A percentile compares a stretch with the other conserved stretches of the same genome.
phyloP scores from a whole-genome alignment of 148 eudicot species.

The Rhododendron mucronatum region DNA sequence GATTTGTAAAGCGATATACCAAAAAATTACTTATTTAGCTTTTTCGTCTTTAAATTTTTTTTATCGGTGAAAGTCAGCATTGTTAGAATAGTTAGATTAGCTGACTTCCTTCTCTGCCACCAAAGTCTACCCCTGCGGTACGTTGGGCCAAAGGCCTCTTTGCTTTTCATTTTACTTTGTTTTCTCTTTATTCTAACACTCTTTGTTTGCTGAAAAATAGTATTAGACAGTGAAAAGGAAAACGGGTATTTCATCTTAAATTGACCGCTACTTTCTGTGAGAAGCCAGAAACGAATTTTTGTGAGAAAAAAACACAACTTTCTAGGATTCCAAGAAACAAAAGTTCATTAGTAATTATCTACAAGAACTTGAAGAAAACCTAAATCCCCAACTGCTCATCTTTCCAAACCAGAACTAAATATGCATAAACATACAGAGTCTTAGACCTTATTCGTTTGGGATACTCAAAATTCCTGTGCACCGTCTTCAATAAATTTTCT shows the following conservation, averaged over 20 bases:
- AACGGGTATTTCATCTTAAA: not conserved
- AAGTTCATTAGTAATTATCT: not conserved
- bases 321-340: no score
- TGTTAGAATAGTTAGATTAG: not conserved
- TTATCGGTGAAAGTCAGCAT: not conserved
- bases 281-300: not conserved
- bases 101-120: not conserved
- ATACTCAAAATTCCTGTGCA: no score
- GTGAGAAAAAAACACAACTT: not conserved
- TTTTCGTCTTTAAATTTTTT: not conserved
- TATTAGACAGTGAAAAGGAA: not conserved
- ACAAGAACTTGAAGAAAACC: not conserved
- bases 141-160: no score
- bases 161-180: no score
- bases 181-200: not conserved
- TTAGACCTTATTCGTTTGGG: no score
- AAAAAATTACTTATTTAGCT: not conserved
- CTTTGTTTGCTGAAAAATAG: not conserved
- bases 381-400: not conserved
- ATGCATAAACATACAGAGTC: not conserved
- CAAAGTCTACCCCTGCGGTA: no score
- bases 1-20: not conserved
- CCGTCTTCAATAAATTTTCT: no score
- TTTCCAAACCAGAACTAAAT: not conserved
- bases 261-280: not conserved